phyloP scores from a whole-genome alignment of 78 protist species.

The Speleostelium caveatum region DNA sequence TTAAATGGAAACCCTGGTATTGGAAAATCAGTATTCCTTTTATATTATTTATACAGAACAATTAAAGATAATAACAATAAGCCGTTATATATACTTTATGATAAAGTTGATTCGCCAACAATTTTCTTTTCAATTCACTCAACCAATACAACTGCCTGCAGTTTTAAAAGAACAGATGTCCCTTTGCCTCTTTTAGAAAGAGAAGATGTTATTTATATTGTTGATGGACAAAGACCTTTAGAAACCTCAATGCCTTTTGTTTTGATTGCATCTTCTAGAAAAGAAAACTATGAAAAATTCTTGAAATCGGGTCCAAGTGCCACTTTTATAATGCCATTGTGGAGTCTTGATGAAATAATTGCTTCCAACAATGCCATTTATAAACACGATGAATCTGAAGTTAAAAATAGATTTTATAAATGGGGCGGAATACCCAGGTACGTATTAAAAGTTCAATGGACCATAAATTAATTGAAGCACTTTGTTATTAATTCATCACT shows the following conservation, averaged over 20 bases:
- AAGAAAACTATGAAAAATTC: conserved; percentile 4
- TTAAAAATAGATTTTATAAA: neutral
- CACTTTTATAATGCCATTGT: conserved; percentile 3
- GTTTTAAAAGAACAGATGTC: neutral
- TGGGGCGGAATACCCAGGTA: conserved; percentile 33
- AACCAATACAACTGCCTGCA: neutral
- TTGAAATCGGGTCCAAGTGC: neutral
- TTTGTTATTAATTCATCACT: neutral
- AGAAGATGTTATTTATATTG: conserved; percentile 4
- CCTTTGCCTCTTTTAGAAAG: neutral
- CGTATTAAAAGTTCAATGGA: too few relatives aligned
- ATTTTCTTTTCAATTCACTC: neutral
- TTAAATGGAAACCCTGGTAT: conserved; percentile 16
- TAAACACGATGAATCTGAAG: neutral
- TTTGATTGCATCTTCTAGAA: neutral
- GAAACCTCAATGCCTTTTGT: neutral
- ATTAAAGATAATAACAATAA: neutral
- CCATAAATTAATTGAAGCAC: neutral
- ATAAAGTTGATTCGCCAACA: neutral
- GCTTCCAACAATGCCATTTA: neutral
- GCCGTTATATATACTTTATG: neutral
- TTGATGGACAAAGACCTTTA: conserved; percentile 4
- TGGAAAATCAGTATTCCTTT: conserved; percentile 24
- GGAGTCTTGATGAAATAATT: neutral
- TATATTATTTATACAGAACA: neutral